phyloP scores from a whole-genome alignment of 176 grass and related monocot species.

The Cenchrus fungigraminus region DNA sequence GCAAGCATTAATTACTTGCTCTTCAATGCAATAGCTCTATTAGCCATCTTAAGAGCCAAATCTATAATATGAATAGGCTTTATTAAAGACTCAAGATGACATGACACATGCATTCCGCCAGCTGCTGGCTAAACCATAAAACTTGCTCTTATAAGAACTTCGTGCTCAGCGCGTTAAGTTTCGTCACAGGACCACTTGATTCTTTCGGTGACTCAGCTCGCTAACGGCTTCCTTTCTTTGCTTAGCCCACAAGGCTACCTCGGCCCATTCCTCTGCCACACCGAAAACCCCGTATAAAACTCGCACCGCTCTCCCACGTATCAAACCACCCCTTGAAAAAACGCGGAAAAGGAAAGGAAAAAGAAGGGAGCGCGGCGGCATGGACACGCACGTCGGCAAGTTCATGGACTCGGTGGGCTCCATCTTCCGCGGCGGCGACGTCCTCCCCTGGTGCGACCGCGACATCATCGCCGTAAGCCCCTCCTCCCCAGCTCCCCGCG shows the following conservation, averaged over 20 bases:
- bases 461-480: constrained; percentile 77
- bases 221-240: constrained; percentile 5
- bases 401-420: constrained; percentile 76
- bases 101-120: too few relatives aligned
- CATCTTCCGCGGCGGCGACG: constrained; percentile 68
- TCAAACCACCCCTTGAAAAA: constrained; percentile 24
- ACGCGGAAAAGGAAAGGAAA: neutral
- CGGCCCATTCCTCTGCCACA: neutral
- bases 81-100: too few relatives aligned
- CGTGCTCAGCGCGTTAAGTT: neutral
- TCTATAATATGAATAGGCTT: too few relatives aligned
- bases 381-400: constrained; percentile 58
- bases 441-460: constrained; percentile 76
- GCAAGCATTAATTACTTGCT: too few relatives aligned
- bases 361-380: neutral
- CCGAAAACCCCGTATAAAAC: constrained; percentile 31
- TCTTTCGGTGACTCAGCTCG: neutral
- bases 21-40: too few relatives aligned
- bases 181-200: neutral
- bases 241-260: constrained; percentile 1
- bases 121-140: too few relatives aligned
- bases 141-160: too few relatives aligned
- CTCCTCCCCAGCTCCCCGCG: neutral
- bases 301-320: constrained; percentile 13
- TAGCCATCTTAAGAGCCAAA: too few relatives aligned